Evolutionary conservation across 306 rosid species (phyloP), one percentile per base, ranked within the genome.

Genomic region (Quercus berberidifolia): DNA sequence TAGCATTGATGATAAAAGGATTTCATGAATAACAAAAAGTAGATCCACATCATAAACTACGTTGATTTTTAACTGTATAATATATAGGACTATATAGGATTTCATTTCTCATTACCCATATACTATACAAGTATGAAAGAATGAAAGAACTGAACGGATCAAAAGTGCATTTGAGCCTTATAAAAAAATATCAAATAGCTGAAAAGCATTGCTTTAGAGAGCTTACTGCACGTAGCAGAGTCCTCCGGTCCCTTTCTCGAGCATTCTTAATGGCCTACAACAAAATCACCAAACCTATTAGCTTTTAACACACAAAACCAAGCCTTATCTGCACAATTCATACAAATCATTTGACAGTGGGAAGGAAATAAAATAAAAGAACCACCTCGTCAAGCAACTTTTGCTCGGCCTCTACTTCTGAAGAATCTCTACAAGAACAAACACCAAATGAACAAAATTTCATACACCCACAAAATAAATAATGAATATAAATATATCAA

Each of bases 351-450:
- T 10, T 49, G 54, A 49, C 54, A 1, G 20, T 25, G 21, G 18
- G 15, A 1, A 28, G 51, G 5, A 23, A 21, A 10, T 38, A 78
- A 74, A 56, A 69, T 41, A 41, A 41, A 41, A 41, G 2, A 59
- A 56, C 70, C 75, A 92, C 99, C 97, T 91, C 93, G 11, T 93
- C 91, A 30, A 95, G 99, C 93, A 60, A 71, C 84, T 90, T 95
- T 78, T 95, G 92, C 86, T 92, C 98, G 0, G 96, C 93, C 78
- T 95, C 99, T 68, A 95, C 96, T 82, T 95, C 99, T 5, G 85
- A 79, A 20, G 64, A 25, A 78, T 95, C 99, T 84, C 97, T 93
- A 71, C 68, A 82, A 76, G 58, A 51, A 43, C 49, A 46, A 84
- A 54, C 3, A 6, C 57, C 71, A 52, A 63, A 31, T 62, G 70